These are phyloP conservation scores for Pezicula neosporulosa DNA, from an alignment of 2,329 filamentous ascomycete species.

Conservation along the genomic window DNA sequence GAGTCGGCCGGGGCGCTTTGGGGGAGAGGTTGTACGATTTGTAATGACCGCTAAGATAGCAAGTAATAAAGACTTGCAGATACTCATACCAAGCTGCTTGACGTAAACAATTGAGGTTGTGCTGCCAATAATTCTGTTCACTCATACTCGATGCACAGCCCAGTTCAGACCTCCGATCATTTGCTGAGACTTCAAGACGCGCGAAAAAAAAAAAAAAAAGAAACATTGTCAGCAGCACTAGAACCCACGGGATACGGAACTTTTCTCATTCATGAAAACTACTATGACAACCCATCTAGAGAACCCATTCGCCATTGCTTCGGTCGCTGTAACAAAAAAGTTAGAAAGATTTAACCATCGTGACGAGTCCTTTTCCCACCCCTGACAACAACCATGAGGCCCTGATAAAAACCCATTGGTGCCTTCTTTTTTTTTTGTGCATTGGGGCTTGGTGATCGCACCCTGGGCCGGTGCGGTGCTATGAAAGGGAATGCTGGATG, in stretches of 20 bases:
- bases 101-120: too few relatives aligned
- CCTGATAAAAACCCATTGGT: background rate
- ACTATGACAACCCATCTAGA: constrained; percentile 25
- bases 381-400: constrained; percentile 16
- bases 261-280: constrained; percentile 21
- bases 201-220: background rate
- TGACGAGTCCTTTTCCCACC: constrained; percentile 16
- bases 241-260: constrained; percentile 6
- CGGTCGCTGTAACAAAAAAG: constrained; percentile 15
- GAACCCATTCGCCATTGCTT: constrained; percentile 27
- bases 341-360: constrained; percentile 25
- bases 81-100: too few relatives aligned
- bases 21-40: constrained; percentile 5
- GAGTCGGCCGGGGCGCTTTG: background rate
- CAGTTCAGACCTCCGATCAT: too few relatives aligned
- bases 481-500: background rate
- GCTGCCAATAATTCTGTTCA: too few relatives aligned
- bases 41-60: background rate
- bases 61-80: too few relatives aligned
- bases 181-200: too few relatives aligned
- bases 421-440: background rate
- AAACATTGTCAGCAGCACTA: background rate
- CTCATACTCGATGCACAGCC: too few relatives aligned
- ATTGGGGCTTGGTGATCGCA: background rate
- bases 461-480: too few relatives aligned